phyloP scores from a whole-genome alignment of 306 rosid species.

The Pueraria montana region DNA sequence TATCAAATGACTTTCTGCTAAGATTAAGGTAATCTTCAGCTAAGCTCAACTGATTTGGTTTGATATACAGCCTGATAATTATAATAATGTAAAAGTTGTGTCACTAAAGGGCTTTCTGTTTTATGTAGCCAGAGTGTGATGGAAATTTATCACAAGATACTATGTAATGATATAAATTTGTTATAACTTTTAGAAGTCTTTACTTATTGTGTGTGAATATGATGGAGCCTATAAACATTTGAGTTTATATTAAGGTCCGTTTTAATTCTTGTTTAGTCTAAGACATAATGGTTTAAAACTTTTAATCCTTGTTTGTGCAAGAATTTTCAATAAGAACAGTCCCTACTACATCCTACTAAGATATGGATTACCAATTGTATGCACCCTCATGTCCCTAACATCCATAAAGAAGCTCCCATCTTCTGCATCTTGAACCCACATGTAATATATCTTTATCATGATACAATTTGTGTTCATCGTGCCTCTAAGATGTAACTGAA shows the following conservation, averaged over 20 bases:
- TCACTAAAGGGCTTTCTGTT: not conserved
- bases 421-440: not conserved
- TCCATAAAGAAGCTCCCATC: not conserved
- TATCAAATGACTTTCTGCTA: constrained; percentile 27
- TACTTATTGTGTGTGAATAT: not conserved
- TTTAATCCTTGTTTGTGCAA: not conserved
- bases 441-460: not conserved
- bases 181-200: not conserved
- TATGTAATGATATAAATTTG: not conserved
- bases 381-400: not conserved
- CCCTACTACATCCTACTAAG: not conserved
- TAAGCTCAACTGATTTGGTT: constrained; percentile 24
- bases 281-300: not conserved
- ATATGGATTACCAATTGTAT: not conserved
- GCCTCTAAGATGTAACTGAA: constrained; percentile 2
- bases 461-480: not conserved
- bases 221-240: not conserved
- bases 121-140: not conserved
- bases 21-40: not conserved
- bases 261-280: not conserved
- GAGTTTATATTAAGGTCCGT: not conserved
- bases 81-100: not conserved
- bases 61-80: constrained; percentile 1
- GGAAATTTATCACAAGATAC: constrained; percentile 9
- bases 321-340: not conserved